Percentiles rank a stretch among this genome's conserved stretches.
phyloP scores from a whole-genome alignment of 192 early-diverging fungal species.

The Pilaira anomala region DNA sequence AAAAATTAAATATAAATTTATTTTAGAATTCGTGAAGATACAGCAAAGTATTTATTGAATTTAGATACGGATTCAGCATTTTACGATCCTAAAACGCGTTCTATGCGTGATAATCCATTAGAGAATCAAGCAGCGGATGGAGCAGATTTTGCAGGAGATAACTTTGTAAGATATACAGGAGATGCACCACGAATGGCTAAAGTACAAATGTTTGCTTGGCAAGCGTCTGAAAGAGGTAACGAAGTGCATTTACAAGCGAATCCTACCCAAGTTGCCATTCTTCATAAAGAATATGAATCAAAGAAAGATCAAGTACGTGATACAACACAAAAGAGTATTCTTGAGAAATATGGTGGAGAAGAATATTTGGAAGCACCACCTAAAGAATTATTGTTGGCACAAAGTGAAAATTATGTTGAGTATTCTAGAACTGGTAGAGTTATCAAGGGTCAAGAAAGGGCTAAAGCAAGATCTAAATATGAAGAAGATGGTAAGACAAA shows the following conservation, averaged over 20 bases:
- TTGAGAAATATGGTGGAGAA: constrained; percentile 91
- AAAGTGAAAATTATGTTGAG: constrained; percentile 94
- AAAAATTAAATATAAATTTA: neutral
- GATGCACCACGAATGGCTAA: constrained; percentile 79
- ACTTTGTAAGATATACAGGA: constrained; percentile 88
- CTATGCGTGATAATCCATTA: constrained; percentile 97
- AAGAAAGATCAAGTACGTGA: constrained; percentile 81
- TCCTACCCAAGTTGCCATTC: constrained; percentile 90
- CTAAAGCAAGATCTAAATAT: constrained; percentile 80
- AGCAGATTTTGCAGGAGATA: constrained; percentile 80
- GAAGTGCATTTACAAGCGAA: constrained; percentile 90
- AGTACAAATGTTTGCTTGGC: constrained; percentile 92
- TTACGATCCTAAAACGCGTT: constrained; percentile 98
- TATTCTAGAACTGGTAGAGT: constrained; percentile 90
- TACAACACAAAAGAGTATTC: constrained; percentile 66
- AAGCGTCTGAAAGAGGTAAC: constrained; percentile 80
- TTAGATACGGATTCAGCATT: constrained; percentile 91
- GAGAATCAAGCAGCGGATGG: constrained; percentile 56
- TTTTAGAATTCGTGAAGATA: constrained; percentile 93
- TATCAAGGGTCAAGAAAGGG: constrained; percentile 77
- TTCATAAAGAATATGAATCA: constrained; percentile 82
- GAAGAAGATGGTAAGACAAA: constrained; percentile 77
- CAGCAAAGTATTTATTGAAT: constrained; percentile 97
- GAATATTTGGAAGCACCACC: constrained; percentile 90
- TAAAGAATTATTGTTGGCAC: constrained; percentile 85